Evolutionary conservation across 352 stramenopile species (phyloP), one percentile per base, ranked within the genome.

Genomic region (Pythium aphanidermatum): DNA sequence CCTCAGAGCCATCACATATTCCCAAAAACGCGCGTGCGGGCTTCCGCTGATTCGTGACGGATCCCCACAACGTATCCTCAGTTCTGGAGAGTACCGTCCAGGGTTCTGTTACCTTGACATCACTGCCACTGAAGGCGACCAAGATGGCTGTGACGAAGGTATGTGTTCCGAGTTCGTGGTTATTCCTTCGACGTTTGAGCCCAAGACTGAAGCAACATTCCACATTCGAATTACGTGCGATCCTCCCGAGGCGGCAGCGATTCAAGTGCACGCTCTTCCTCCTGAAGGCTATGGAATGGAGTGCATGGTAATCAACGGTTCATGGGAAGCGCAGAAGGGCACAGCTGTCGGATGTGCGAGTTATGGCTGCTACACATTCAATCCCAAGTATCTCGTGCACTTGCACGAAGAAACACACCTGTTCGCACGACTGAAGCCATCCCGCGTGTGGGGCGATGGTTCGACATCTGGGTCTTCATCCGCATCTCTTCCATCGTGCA

Each of bases 341-440:
- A 86, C 74, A 6, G 77, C 78, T 2, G 74, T 63, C 2, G 78
- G 81, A 2, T 91, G 81, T 45, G 83, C 67, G 6, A 88, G 82
- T 51, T 90, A 84, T 48, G 78, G 78, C 13, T 83, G 77, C 51
- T 92, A 91, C 50, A 87, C 71, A 5, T 85, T 86, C 54, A 91
- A 92, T 51, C 78, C 81, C 19, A 81, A 76, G 49, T 89, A 76
- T 46, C 67, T 93, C 24, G 54, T 91, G 26, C 64, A 76, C 34
- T 57, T 88, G 4, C 47, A 56, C 1, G 59, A 69, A 24, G 65
- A 84, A 24, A 83, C 58, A 17, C 47, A 70, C 8, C 47, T 89
- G 11, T 75, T 90, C 29, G 67, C 60, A 30, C 75, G 76, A 4
- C 58, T 91, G 10, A 43, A 82, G 31, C 42, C 72, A 2, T 27